Evolutionary conservation across 2,329 filamentous ascomycete genomes (phyloP), one percentile per base, ranked within the genome.

Genomic region (Rhexocercosporidium sp.): DNA sequence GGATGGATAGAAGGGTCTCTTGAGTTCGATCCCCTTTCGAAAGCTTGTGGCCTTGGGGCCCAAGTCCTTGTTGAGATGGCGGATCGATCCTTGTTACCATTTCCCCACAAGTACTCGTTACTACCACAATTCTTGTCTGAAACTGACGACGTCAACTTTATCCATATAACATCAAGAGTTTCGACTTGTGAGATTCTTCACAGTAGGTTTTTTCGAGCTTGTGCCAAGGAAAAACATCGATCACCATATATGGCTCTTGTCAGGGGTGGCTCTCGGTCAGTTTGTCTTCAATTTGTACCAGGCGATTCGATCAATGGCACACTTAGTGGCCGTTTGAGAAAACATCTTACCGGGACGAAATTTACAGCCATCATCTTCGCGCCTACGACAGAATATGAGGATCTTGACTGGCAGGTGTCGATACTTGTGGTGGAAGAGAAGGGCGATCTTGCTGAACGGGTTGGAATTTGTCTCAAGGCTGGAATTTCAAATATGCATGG

Each of bases 371-470:
- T 57, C 31, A 25, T 57, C 20, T 41, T 39, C 14, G 53, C 53
- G 53, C 53, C 53, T 22, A 27, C 20, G 20, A 57, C 34, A 27
- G 11, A 57, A 12, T 5, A 4, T 18, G 53, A 37, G 9, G 5
- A 25, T 27, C 6, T 57, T n/a, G 53, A 57, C 18, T 41, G 53
- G 53, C 53, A 37, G n/a, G 53, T 57, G 4, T 57, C 53, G 31
- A 34, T 41, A 3, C n/a, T 57, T 3, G 20, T 57, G 14, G 53
- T 57, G 11, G 53, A 39, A 18, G 53, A 57, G 14, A 16, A 22
- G 20, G 11, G 34, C 1, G 31, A 41, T 4, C 41, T 16, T 22
- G 34, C 53, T 39, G 53, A 57, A 20, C 25, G 53, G 20, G 34
- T 57, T 16, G 53, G 53, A 9, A 57, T 57, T 11, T 57, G 53